Base-by-base conservation (phyloP, 768 basidiomycete species). In the Xerocomellus chrysenteron region DNA sequence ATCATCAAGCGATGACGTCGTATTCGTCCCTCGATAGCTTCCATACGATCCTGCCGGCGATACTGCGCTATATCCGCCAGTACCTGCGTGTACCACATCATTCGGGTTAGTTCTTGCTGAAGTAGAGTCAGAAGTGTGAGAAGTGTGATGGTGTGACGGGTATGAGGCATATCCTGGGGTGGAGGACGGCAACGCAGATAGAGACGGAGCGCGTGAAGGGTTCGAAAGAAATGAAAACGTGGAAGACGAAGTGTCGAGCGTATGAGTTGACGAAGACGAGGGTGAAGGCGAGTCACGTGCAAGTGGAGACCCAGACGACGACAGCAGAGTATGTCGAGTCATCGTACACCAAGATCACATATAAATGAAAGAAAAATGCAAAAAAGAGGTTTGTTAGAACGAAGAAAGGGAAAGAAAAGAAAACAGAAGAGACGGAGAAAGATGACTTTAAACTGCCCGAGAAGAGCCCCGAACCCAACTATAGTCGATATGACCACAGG, bases 41-140 rank as follows among this genome's bases (percentile, higher is more conserved):
- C 55, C 64, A 35, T 55, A 68, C 0, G 71, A 73, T 30, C 57
- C 62, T 4, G 60, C 55, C 0, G 69, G 69, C 0, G 69, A 71
- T 12, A 36, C 55, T 0, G 65, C 59, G 16, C 57, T 57, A 19
- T 62, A 42, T 32, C 50, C 53, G 42, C 52, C 63, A 16, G 52
- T 52, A 11, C 65, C 69, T 73, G 50, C 42, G 11, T 32, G 16
- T 5, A 39, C 9, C 30, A 43, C 16, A 47, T 12, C 17, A n/a
- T 39, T 36, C 2, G 41, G 12, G 41, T 71, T 10, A 69, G 68
- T 28, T 21, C 46, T 30, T 39, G 52, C 26, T 10, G 54, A 19
- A 19, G 33, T 1, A 17, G 55, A 49, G 33, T 35, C 2, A 12
- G 16, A 12, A 12, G 49, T 28, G 30, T 41, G n/a, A 52, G 14